These are phyloP conservation scores for Smithsoniella earleae DNA, from an alignment of 163 green algal genomes.

Conservation along the genomic window DNA sequence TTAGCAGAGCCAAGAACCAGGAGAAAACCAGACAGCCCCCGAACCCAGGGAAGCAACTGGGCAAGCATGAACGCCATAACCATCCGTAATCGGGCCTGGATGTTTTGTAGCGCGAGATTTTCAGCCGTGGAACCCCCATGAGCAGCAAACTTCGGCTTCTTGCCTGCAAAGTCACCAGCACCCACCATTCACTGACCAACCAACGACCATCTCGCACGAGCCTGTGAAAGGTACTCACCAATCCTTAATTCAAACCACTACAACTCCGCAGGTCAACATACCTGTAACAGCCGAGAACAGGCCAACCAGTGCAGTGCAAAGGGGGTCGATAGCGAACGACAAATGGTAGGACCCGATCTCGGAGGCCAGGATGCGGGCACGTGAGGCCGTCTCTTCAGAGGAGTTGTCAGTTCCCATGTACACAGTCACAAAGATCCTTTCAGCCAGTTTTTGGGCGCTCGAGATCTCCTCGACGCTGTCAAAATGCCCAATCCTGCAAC, in stretches of 20 bases:
- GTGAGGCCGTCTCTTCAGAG: slow-evolving; percentile 55
- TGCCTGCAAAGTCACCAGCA: slow-evolving; percentile 40
- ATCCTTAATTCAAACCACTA: too few relatives aligned
- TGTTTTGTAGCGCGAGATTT: slow-evolving; percentile 95
- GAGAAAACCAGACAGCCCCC: slow-evolving; percentile 61
- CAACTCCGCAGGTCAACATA: too few relatives aligned
- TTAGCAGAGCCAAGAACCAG: slow-evolving; percentile 91
- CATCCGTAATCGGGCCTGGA: slow-evolving; percentile 90
- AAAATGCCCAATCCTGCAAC: slow-evolving; percentile 40
- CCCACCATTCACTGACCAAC: too few relatives aligned
- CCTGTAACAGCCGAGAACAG: slow-evolving; percentile 70
- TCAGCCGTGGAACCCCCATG: slow-evolving; percentile 74
- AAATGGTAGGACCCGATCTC: slow-evolving; percentile 82
- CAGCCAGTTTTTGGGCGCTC: slow-evolving; percentile 58
- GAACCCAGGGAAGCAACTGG: slow-evolving; percentile 82
- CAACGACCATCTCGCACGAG: too few relatives aligned
- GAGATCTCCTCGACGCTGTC: slow-evolving; percentile 33
- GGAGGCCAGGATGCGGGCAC: slow-evolving; percentile 35
- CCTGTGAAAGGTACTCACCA: too few relatives aligned
- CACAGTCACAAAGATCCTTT: slow-evolving; percentile 68
- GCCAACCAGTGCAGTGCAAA: slow-evolving; percentile 63
- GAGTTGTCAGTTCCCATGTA: slow-evolving; percentile 90
- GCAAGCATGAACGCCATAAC: slow-evolving; percentile 90
- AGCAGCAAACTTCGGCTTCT: slow-evolving; percentile 62
- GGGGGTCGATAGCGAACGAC: slow-evolving; percentile 68